Percentiles rank a stretch among this genome's conserved stretches.
Evolutionary conservation across 257 asterid genomes (phyloP).

Genomic region (Ophiorrhiza pumila): DNA sequence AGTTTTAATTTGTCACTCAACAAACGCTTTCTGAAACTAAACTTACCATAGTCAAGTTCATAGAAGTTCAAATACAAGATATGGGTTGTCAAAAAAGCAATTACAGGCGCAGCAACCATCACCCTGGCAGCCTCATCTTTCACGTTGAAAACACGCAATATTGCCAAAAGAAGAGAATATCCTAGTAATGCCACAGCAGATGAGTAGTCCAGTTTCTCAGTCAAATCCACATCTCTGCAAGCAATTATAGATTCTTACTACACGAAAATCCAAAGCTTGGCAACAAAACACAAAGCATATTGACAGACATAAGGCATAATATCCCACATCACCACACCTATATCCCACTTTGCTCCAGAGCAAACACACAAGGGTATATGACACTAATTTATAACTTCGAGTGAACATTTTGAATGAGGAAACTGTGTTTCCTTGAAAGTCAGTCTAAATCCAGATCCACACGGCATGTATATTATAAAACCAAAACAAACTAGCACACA

Average conservation of each 20-base stretch:
- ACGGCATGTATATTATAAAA: conserved; percentile 1
- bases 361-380: neutral
- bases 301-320: neutral
- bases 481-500: neutral
- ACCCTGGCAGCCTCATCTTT: conserved; percentile 77
- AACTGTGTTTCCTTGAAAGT: neutral
- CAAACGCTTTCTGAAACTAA: conserved; percentile 12
- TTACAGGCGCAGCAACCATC: conserved; percentile 80
- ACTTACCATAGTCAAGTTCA: conserved; percentile 59
- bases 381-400: neutral
- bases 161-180: conserved; percentile 63
- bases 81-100: conserved; percentile 72
- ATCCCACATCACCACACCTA: neutral
- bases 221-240: conserved; percentile 76
- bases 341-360: neutral
- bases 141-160: conserved; percentile 58
- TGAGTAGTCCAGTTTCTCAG: conserved; percentile 77
- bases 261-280: neutral
- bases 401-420: neutral
- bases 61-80: conserved; percentile 72
- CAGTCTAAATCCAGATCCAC: conserved; percentile 5
- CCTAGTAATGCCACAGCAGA: conserved; percentile 76
- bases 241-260: conserved; percentile 12
- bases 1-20: neutral
- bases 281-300: neutral